These are phyloP conservation scores for Debaryomyces robertsiae DNA, from an alignment of 1,139 yeast species.

Conservation along the genomic window DNA sequence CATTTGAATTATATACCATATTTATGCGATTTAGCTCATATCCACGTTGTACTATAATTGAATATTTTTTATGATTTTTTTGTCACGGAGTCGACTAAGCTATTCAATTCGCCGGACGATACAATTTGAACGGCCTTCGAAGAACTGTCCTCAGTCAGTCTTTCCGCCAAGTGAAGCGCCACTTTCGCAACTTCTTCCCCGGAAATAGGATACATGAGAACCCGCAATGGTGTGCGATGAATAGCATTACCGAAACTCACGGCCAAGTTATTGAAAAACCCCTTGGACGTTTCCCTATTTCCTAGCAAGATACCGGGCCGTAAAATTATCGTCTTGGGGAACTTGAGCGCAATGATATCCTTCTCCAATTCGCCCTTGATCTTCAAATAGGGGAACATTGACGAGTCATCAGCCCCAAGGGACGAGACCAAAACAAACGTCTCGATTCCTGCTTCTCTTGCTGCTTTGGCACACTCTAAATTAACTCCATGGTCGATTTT, in stretches of 20 bases:
- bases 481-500: conserved; percentile 73
- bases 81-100: conserved; percentile 1
- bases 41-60: not conserved
- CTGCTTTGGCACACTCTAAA: conserved; percentile 64
- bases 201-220: conserved; percentile 39
- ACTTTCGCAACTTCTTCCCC: conserved; percentile 54
- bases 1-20: conserved; percentile 11
- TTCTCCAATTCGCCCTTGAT: conserved; percentile 69
- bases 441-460: conserved; percentile 63
- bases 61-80: not conserved
- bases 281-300: conserved; percentile 48
- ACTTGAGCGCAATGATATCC: conserved; percentile 56
- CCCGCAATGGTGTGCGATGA: conserved; percentile 37
- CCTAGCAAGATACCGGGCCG: conserved; percentile 75
- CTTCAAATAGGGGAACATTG: conserved; percentile 57
- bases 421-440: conserved; percentile 68
- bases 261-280: conserved; percentile 30
- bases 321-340: conserved; percentile 67
- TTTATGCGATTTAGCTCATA: not conserved
- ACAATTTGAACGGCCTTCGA: conserved; percentile 2
- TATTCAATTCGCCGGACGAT: not conserved
- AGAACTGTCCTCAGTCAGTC: conserved; percentile 12
- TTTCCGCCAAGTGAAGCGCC: conserved; percentile 36
- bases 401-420: conserved; percentile 54
- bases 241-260: conserved; percentile 32